Conservation (phyloP, 352 stramenopile species). For the Globisporangium cederbergense region DNA sequence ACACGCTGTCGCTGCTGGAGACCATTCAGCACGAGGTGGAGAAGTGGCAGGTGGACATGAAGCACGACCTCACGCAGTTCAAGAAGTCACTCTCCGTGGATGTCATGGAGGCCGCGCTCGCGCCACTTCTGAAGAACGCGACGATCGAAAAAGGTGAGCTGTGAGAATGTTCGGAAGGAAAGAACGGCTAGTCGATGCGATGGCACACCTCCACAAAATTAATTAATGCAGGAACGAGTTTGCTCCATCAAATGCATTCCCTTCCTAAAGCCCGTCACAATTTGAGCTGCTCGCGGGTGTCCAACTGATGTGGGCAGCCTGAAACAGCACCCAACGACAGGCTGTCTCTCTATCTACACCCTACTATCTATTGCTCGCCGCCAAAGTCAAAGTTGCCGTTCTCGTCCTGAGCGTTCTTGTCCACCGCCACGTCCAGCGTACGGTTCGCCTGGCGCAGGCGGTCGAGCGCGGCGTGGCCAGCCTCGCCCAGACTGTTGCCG, state of each 20-base stretch:
- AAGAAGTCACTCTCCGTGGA: slow-evolving; percentile 51
- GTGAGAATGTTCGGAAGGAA: slow-evolving; percentile 14
- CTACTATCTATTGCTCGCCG: slow-evolving; percentile 21
- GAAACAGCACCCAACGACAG: slow-evolving; percentile 4
- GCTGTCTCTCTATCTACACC: slow-evolving; percentile 21
- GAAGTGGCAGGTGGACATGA: slow-evolving; percentile 74
- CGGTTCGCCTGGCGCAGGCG: slow-evolving; percentile 52
- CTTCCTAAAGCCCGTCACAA: not conserved
- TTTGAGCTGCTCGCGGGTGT: not conserved
- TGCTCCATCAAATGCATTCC: not conserved
- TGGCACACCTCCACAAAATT: slow-evolving; percentile 1
- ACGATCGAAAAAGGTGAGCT: slow-evolving; percentile 7
- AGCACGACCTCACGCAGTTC: slow-evolving; percentile 60
- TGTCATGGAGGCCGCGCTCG: slow-evolving; percentile 45
- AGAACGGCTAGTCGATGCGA: slow-evolving; percentile 8
- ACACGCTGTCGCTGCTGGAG: slow-evolving; percentile 58
- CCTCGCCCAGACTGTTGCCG: slow-evolving; percentile 73
- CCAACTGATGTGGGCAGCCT: not conserved
- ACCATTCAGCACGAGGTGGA: slow-evolving; percentile 64
- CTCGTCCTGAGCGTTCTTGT: slow-evolving; percentile 78
- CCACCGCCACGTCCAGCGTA: slow-evolving; percentile 64
- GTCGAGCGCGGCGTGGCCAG: slow-evolving; percentile 61
- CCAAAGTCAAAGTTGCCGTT: slow-evolving; percentile 46
- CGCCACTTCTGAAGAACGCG: slow-evolving; percentile 27
- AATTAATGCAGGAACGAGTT: slow-evolving; percentile 1